Evolutionary conservation across 805 yeast species (phyloP).

Genomic region (Metschnikowia shivogae): DNA sequence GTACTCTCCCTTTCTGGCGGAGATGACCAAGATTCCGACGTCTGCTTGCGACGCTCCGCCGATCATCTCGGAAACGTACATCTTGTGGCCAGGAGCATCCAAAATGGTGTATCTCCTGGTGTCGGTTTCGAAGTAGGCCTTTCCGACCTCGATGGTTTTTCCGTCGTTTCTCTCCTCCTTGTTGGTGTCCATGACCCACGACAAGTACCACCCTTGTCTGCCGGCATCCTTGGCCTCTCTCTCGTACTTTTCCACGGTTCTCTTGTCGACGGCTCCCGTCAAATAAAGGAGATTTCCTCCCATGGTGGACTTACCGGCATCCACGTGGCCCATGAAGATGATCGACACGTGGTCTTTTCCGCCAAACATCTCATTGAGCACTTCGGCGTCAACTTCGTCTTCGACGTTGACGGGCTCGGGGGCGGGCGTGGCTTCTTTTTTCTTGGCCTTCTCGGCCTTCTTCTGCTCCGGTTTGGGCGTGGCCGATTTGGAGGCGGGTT

Average conservation of each 20-base stretch:
- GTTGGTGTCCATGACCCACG: constrained; percentile 99
- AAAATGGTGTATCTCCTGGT: constrained; percentile 95
- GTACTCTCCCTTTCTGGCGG: constrained; percentile 98
- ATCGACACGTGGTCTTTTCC: constrained; percentile 96
- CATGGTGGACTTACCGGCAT: constrained; percentile 99
- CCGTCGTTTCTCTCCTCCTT: constrained; percentile 99
- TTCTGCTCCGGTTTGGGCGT: constrained; percentile 10
- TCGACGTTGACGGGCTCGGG: constrained; percentile 56
- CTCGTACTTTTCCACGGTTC: constrained; percentile 97
- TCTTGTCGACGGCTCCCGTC: constrained; percentile 97
- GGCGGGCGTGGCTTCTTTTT: constrained; percentile 20
- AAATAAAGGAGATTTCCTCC: constrained; percentile 93
- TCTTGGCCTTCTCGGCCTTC: constrained; percentile 17
- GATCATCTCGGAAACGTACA: constrained; percentile 98
- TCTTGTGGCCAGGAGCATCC: constrained; percentile 99
- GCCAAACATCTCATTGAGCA: constrained; percentile 90
- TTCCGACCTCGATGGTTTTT: constrained; percentile 98
- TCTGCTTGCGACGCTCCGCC: constrained; percentile 99
- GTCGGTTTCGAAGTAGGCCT: constrained; percentile 95
- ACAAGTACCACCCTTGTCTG: constrained; percentile 98
- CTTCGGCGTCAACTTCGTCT: constrained; percentile 78
- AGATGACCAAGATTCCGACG: constrained; percentile 93
- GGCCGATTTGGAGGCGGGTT: constrained; percentile 13
- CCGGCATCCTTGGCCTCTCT: constrained; percentile 99
- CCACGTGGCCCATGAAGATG: constrained; percentile 99